Conservation (phyloP, 2,329 filamentous ascomycete genomes). For the Alternaria arborescens region DNA sequence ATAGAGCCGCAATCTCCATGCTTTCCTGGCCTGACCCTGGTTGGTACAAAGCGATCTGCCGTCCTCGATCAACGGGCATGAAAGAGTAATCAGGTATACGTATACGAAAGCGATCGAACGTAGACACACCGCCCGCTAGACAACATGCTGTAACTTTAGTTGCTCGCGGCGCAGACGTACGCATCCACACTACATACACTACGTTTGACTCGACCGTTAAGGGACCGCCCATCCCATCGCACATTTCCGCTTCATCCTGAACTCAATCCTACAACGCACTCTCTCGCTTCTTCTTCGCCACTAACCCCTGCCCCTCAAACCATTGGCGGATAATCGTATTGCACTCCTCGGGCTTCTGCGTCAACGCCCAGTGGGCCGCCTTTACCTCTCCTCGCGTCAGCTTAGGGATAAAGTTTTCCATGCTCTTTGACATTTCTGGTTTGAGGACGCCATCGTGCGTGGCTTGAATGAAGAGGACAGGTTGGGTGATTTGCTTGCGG, state of each 20-base stretch:
- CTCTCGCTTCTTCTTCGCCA: constrained; percentile 29
- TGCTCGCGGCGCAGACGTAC: not conserved
- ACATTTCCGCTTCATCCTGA: not conserved
- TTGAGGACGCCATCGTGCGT: constrained; percentile 76
- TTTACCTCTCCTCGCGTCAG: constrained; percentile 73
- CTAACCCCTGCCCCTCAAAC: constrained; percentile 65
- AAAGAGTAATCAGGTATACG: not conserved
- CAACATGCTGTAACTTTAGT: not conserved
- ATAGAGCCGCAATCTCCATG: constrained; percentile 19
- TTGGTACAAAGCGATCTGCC: not conserved
- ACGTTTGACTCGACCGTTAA: not conserved
- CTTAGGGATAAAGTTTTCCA: constrained; percentile 72
- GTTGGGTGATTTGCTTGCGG: constrained; percentile 46
- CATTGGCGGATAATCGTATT: constrained; percentile 75
- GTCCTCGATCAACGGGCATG: not conserved
- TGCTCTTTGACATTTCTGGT: constrained; percentile 73
- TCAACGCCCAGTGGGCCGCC: constrained; percentile 83
- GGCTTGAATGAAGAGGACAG: constrained; percentile 79
- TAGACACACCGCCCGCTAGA: not conserved
- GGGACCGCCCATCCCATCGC: not conserved
- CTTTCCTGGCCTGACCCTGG: not conserved
- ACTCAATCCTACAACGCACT: constrained; percentile 53
- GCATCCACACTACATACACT: not conserved
- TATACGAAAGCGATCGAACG: not conserved
- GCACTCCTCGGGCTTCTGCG: constrained; percentile 73